Evolutionary conservation across 2,329 filamentous ascomycete species (phyloP).

Genomic region (Dothideomycetidae sp.): DNA sequence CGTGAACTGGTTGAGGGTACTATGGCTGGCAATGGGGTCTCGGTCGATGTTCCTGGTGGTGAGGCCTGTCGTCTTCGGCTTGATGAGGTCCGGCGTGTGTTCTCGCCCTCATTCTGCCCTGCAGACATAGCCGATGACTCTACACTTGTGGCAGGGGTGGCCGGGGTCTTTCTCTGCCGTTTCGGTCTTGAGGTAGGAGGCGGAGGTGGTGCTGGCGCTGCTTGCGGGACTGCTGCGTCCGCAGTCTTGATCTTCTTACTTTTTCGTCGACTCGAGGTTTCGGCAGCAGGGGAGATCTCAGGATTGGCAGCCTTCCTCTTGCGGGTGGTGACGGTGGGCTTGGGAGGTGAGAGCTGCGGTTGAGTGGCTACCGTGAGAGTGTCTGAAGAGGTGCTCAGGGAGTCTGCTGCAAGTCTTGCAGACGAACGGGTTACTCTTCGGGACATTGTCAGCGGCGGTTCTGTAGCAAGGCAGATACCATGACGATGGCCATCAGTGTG

Average conservation of each 20-base stretch:
- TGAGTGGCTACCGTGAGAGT: slow-evolving; percentile 32
- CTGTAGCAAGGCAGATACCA: not conserved
- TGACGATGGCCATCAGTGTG: not conserved
- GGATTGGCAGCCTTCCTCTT: slow-evolving; percentile 14
- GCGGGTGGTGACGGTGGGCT: slow-evolving; percentile 28
- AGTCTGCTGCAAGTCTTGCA: slow-evolving; percentile 70
- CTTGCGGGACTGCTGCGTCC: slow-evolving; percentile 34
- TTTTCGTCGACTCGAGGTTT: slow-evolving; percentile 25
- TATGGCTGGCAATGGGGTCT: slow-evolving; percentile 37
- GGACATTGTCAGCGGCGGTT: slow-evolving; percentile 56
- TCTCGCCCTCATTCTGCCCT: slow-evolving; percentile 39
- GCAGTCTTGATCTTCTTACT: slow-evolving; percentile 39
- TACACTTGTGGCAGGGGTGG: slow-evolving; percentile 3
- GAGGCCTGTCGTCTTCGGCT: slow-evolving; percentile 38
- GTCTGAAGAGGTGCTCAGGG: slow-evolving; percentile 26
- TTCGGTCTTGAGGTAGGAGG: slow-evolving; percentile 41
- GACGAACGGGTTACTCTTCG: slow-evolving; percentile 91
- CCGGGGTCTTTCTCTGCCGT: slow-evolving; percentile 28
- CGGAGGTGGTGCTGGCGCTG: slow-evolving; percentile 24
- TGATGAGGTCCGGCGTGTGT: slow-evolving; percentile 13
- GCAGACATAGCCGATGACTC: slow-evolving; percentile 52
- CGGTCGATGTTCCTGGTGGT: slow-evolving; percentile 46
- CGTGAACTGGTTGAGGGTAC: slow-evolving; percentile 50
- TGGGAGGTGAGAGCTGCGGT: slow-evolving; percentile 15
- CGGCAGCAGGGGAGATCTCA: slow-evolving; percentile 33